Evolutionary conservation across 2,329 filamentous ascomycete species (phyloP).

Genomic region (Neonectria punicea): DNA sequence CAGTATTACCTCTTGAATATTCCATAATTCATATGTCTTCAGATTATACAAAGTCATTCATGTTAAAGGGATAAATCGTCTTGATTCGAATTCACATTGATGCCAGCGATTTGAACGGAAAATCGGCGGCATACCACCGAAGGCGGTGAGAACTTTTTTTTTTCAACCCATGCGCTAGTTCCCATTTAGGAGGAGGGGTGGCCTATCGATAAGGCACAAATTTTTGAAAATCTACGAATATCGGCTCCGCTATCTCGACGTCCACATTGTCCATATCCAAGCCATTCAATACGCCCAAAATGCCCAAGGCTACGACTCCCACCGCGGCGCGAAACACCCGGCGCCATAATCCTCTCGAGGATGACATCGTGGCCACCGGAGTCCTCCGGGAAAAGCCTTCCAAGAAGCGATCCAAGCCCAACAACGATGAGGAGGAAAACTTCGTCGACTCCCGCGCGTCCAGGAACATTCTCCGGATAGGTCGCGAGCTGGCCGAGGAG

Average conservation of each 20-base stretch:
- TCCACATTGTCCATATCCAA: conserved; percentile 41
- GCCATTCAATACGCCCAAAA: conserved; percentile 52
- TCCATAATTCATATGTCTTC: background rate
- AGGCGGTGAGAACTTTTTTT: conserved; percentile 46
- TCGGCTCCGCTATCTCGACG: conserved; percentile 34
- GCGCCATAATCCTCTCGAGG: conserved; percentile 90
- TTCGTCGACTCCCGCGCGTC: conserved; percentile 92
- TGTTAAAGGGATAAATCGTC: background rate
- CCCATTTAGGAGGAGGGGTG: conserved; percentile 48
- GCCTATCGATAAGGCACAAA: conserved; percentile 54
- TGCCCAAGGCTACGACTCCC: conserved; percentile 82
- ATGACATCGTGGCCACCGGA: conserved; percentile 80
- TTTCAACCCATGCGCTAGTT: conserved; percentile 39
- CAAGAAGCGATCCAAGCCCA: conserved; percentile 74
- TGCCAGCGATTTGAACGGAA: background rate
- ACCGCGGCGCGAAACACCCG: conserved; percentile 67
- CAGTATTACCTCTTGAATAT: background rate
- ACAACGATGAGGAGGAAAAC: conserved; percentile 69
- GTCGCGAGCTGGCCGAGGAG: conserved; percentile 88
- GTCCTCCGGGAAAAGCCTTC: conserved; percentile 78
- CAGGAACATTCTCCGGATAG: conserved; percentile 87
- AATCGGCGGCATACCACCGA: conserved; percentile 22
- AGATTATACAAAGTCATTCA: background rate
- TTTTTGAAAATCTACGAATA: conserved; percentile 46
- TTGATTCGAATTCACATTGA: background rate